These are phyloP conservation scores for Rhynchosporium graminicola DNA, from an alignment of 2,329 filamentous ascomycete genomes.

Conservation along the genomic window DNA sequence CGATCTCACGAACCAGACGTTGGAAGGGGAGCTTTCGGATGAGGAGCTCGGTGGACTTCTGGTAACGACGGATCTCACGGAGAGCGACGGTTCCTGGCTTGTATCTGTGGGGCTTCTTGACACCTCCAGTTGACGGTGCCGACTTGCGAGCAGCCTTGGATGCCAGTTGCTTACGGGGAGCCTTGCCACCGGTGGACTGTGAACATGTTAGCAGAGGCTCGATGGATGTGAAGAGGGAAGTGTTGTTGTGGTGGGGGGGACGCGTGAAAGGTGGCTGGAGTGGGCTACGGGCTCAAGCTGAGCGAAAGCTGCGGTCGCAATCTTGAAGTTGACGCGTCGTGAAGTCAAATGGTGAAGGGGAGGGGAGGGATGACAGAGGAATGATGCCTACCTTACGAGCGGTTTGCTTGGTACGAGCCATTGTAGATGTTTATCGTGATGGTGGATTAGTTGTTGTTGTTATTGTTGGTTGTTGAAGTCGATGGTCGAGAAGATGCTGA, in stretches of 20 bases:
- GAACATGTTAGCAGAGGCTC: conserved; percentile 33
- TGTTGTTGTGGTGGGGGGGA: conserved; percentile 20
- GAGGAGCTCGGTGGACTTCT: conserved; percentile 94
- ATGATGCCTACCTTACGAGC: conserved; percentile 56
- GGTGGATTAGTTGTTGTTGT: conserved; percentile 26
- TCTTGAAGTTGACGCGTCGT: conserved; percentile 30
- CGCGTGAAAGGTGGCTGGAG: conserved; percentile 23
- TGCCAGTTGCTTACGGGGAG: conserved; percentile 92
- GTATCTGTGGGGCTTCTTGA: conserved; percentile 93
- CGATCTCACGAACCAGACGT: conserved; percentile 95
- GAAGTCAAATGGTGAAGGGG: conserved; percentile 3
- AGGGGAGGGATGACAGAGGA: conserved; percentile 19
- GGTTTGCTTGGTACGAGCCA: conserved; percentile 47
- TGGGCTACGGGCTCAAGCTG: conserved; percentile 21
- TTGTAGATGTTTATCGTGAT: conserved; percentile 35
- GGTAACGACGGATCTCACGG: conserved; percentile 97
- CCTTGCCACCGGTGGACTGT: conserved; percentile 76
- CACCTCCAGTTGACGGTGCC: conserved; percentile 92
- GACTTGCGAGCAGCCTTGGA: conserved; percentile 98
- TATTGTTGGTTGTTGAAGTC: conserved; percentile 25
- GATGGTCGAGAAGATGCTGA: conserved; percentile 30
- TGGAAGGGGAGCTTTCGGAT: conserved; percentile 98
- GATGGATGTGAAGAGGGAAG: not conserved
- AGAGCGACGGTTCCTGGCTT: conserved; percentile 94
- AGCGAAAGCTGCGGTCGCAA: conserved; percentile 33